Evolutionary conservation across 495 filamentous ascomycete species (phyloP).

Genomic region (Emericellopsis terricola): DNA sequence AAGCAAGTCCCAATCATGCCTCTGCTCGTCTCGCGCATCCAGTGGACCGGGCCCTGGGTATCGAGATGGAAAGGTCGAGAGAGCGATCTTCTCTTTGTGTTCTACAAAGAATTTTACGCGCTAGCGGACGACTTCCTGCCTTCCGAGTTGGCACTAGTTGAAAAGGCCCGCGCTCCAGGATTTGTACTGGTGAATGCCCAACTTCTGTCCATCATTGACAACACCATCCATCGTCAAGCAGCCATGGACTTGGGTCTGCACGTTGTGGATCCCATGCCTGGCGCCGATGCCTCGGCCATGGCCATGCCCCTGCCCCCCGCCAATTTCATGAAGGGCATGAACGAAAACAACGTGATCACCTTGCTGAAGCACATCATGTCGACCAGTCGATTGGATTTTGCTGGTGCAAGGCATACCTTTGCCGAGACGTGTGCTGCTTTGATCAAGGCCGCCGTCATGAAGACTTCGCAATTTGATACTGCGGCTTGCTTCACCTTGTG

Average conservation of each 20-base stretch:
- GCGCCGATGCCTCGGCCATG: constrained; percentile 49
- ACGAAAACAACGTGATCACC: constrained; percentile 78
- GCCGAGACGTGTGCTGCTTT: constrained; percentile 60
- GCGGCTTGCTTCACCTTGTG: constrained; percentile 82
- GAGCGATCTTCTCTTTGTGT: constrained; percentile 86
- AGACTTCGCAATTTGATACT: constrained; percentile 69
- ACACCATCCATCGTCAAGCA: constrained; percentile 61
- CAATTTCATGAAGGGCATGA: constrained; percentile 69
- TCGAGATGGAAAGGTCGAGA: constrained; percentile 78
- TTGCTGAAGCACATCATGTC: constrained; percentile 73
- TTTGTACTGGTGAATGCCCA: constrained; percentile 77
- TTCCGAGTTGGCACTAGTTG: constrained; percentile 32
- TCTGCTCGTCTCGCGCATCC: constrained; percentile 49
- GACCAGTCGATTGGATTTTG: constrained; percentile 36
- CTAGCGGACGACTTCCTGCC: constrained; percentile 69
- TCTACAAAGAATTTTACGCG: constrained; percentile 80
- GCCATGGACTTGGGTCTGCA: constrained; percentile 36
- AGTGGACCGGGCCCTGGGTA: constrained; percentile 78
- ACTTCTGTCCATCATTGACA: constrained; percentile 63
- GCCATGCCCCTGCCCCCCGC: constrained; percentile 44
- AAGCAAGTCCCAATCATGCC: constrained; percentile 50
- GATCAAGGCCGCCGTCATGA: constrained; percentile 53
- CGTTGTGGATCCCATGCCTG: constrained; percentile 64
- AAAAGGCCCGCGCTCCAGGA: constrained; percentile 58
- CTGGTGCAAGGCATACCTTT: constrained; percentile 45